Conservation (phyloP, 768 basidiomycete genomes). For the Russula olivacea region DNA sequence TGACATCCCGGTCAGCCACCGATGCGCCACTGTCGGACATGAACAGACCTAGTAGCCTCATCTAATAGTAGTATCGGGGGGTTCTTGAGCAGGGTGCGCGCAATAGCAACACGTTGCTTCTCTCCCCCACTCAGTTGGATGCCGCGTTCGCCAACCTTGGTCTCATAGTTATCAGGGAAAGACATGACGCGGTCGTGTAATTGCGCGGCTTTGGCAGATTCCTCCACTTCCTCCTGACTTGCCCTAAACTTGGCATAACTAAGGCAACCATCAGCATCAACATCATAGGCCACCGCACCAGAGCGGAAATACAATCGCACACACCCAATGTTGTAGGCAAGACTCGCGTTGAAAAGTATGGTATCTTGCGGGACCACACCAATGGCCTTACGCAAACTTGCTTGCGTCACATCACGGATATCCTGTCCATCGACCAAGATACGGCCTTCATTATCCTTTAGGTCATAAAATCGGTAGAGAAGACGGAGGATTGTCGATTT, state of each 20-base stretch:
- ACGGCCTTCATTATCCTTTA: slow-evolving; percentile 68
- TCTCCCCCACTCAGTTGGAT: slow-evolving; percentile 82
- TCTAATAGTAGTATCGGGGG: slow-evolving; percentile 76
- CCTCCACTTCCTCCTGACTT: slow-evolving; percentile 65
- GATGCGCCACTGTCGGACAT: background rate
- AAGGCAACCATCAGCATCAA: background rate
- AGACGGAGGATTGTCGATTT: slow-evolving; percentile 84
- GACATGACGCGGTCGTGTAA: slow-evolving; percentile 81
- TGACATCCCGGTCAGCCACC: slow-evolving; percentile 4
- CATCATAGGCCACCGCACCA: background rate
- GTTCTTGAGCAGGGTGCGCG: slow-evolving; percentile 79
- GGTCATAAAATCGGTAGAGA: slow-evolving; percentile 89
- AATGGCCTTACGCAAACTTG: slow-evolving; percentile 70
- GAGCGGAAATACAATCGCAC: slow-evolving; percentile 22
- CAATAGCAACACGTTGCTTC: slow-evolving; percentile 86
- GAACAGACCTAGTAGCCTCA: slow-evolving; percentile 60
- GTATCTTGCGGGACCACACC: slow-evolving; percentile 89
- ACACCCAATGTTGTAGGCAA: slow-evolving; percentile 68
- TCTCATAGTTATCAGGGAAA: slow-evolving; percentile 85
- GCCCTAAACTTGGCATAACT: slow-evolving; percentile 77
- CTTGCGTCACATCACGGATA: slow-evolving; percentile 81
- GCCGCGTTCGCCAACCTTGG: slow-evolving; percentile 86
- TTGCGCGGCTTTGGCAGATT: slow-evolving; percentile 74
- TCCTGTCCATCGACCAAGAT: slow-evolving; percentile 85
- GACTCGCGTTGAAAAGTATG: slow-evolving; percentile 64